Evolutionary conservation across 129 eudicot species (phyloP).

Genomic region (Lonicera japonica): DNA sequence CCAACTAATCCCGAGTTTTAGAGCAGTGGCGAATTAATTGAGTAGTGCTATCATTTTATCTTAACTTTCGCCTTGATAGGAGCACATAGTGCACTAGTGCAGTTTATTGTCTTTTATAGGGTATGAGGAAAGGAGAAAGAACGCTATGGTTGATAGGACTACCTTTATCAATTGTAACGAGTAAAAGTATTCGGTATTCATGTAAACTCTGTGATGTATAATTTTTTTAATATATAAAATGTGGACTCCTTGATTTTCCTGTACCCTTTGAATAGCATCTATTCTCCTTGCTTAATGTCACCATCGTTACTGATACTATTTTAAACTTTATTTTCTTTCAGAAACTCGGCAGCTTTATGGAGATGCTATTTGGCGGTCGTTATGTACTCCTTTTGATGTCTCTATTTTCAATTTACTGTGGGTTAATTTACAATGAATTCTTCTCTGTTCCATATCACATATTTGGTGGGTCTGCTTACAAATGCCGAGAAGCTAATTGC

Average conservation of each 20-base stretch:
- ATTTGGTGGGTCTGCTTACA: slow-evolving; percentile 90
- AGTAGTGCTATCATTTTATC: not conserved
- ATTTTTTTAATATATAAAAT: not conserved
- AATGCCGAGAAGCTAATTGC: slow-evolving; percentile 78
- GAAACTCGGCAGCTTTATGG: slow-evolving; percentile 99
- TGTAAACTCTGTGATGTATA: not conserved
- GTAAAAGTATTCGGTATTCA: not conserved
- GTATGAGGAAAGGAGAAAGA: not conserved
- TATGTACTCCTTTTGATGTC: slow-evolving; percentile 93
- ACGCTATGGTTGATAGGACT: not conserved
- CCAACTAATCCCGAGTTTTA: not conserved
- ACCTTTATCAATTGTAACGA: too few species aligned
- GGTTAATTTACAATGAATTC: slow-evolving; percentile 90
- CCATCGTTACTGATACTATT: not conserved
- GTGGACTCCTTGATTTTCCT: not conserved
- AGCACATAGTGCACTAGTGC: not conserved
- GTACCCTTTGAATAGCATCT: not conserved
- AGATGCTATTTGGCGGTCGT: slow-evolving; percentile 98
- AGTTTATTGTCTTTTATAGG: not conserved
- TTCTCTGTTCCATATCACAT: slow-evolving; percentile 96
- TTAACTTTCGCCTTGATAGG: not conserved
- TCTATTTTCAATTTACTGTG: slow-evolving; percentile 90
- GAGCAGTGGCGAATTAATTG: too few species aligned
- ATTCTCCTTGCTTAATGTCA: not conserved
- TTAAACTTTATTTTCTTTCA: slow-evolving; percentile 25